Evolutionary conservation across 768 basidiomycete species (phyloP).

Genomic region (Cystobasidium tubakii): DNA sequence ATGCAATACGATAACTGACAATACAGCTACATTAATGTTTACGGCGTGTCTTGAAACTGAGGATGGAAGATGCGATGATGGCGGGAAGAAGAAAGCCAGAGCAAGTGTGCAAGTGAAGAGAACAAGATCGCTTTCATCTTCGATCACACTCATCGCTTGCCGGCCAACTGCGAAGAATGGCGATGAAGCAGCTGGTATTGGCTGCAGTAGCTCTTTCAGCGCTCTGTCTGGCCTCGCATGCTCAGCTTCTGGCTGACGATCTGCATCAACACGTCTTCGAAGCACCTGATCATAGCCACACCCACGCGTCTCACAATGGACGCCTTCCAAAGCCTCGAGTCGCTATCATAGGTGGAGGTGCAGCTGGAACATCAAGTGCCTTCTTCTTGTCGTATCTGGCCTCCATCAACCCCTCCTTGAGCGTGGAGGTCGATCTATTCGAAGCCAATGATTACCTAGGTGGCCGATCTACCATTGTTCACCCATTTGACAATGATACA

Average conservation of each 20-base stretch:
- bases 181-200: too few relatives aligned
- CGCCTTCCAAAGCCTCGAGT: conserved; percentile 51
- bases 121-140: too few relatives aligned
- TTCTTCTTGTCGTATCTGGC: conserved; percentile 57
- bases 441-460: conserved; percentile 53
- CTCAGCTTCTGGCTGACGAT: neutral
- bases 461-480: conserved; percentile 18
- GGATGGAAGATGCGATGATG: too few relatives aligned
- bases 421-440: conserved; percentile 76
- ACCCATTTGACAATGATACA: conserved; percentile 34
- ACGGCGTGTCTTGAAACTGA: too few relatives aligned
- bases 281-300: conserved; percentile 4
- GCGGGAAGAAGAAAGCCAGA: too few relatives aligned
- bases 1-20: too few relatives aligned
- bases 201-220: neutral
- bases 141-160: too few relatives aligned
- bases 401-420: conserved; percentile 54
- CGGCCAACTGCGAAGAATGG: too few relatives aligned
- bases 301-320: neutral
- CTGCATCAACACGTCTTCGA: conserved; percentile 18
- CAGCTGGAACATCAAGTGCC: conserved; percentile 69
- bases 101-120: too few relatives aligned
- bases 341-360: conserved; percentile 86
- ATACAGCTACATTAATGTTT: too few relatives aligned
- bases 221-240: neutral